Evolutionary conservation across 177 flowering plant species (phyloP), one percentile per base, ranked within the genome.

Genomic region (Telopea speciosissima): DNA sequence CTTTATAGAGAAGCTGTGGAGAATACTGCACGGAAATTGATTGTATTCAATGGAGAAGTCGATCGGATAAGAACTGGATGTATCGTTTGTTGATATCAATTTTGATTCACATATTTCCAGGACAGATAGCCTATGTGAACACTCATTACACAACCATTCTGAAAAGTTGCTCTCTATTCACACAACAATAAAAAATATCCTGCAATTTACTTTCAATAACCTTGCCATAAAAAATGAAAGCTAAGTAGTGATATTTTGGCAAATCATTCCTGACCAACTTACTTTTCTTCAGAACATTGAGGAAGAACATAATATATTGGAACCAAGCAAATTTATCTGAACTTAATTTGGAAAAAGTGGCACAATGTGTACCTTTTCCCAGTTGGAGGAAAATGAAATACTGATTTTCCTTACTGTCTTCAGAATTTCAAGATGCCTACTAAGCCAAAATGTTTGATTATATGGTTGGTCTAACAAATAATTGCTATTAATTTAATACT

Each of bases 31-130:
- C 75, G 96, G 3, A 82, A 84, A 70, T 69, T 94, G 83, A 90
- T 94, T 62, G 82, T 94, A 76, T 94, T 94, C 84, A 94, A 94
- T 78, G 97, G 97, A 64, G 99, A 90, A 70, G 95, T 94, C 64
- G 99, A 94, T 72, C 92, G 97, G 12, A 94, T 94, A 78, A 87
- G 99, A 84, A 85, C 89, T 40, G 99, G 97, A 6, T 92, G 99
- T 94, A 94, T 92, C 98, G 95, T 89, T 79, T 66, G 17, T 67
- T 6, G 40, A 24, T 19, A 14, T 62, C 63, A 11, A 24, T 36
- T 44, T 40, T 23, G 63, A 25, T 8, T 44, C 28, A 19, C 62
- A 61, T 25, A 26, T 63, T 24, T 26, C 26, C 42, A 14, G 13
- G 23, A 54, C 16, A 61, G 65, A n/a, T n/a, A 26, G 70, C 68